These are phyloP conservation scores for Pugionium dolabratum DNA, from an alignment of 345 rosid genomes.

Conservation along the genomic window DNA sequence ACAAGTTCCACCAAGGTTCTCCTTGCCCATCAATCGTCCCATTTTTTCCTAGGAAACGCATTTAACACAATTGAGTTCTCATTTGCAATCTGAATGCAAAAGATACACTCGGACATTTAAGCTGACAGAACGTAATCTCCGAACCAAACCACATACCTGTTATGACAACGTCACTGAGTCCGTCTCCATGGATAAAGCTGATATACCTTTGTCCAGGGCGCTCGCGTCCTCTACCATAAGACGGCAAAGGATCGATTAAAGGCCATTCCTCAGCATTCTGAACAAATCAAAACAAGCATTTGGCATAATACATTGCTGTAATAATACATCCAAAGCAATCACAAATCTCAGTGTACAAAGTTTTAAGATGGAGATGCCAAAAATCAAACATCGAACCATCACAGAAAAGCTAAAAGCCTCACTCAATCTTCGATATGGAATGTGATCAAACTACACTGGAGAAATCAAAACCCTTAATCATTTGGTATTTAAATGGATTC, in stretches of 20 bases:
- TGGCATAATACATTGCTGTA: background rate
- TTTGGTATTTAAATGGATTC: background rate
- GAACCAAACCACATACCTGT: constrained; percentile 50
- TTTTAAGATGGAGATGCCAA: no score
- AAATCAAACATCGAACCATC: background rate
- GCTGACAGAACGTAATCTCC: background rate
- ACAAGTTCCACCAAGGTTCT: constrained; percentile 92
- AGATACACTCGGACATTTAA: background rate
- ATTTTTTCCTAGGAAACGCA: constrained; percentile 57
- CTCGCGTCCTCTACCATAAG: constrained; percentile 96
- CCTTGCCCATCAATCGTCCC: constrained; percentile 97
- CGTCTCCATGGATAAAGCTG: constrained; percentile 92
- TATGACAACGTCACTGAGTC: constrained; percentile 69
- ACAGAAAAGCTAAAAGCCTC: background rate
- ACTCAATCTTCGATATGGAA: no score
- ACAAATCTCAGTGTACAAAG: background rate
- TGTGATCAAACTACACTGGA: no score
- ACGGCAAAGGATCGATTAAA: constrained; percentile 75
- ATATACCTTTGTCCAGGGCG: constrained; percentile 77
- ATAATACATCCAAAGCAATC: background rate
- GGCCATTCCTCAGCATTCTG: constrained; percentile 82
- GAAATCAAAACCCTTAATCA: constrained; percentile 39
- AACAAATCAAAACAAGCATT: constrained; percentile 30
- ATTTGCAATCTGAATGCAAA: constrained; percentile 3
- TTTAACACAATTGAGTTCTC: background rate